Evolutionary conservation across 192 early-diverging fungal genomes (phyloP).

Genomic region (Entomortierella parvispora): DNA sequence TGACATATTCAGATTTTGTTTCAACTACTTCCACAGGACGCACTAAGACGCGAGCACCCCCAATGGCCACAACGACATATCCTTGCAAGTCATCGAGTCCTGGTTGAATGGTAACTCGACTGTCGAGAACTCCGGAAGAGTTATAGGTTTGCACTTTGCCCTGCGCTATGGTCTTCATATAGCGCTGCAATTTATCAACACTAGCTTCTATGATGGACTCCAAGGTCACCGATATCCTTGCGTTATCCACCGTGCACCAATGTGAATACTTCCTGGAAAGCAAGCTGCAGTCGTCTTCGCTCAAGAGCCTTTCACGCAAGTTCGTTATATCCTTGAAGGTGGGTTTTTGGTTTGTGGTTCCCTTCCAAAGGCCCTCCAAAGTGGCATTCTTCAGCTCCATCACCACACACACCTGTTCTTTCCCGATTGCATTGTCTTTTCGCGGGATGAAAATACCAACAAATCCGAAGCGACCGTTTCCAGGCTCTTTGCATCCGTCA

Average conservation of each 20-base stretch:
- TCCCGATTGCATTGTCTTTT: too few relatives aligned
- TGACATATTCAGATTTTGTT: constrained; percentile 35
- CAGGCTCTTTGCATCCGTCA: constrained; percentile 37
- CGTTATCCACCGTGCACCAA: constrained; percentile 28
- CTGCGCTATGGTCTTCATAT: too few relatives aligned
- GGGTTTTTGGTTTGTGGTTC: constrained; percentile 16
- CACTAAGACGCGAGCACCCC: constrained; percentile 29
- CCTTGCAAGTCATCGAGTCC: constrained; percentile 49
- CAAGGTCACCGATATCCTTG: constrained; percentile 26
- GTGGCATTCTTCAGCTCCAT: constrained; percentile 48
- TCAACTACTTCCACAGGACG: constrained; percentile 15
- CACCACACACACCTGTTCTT: constrained; percentile 24
- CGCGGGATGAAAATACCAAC: constrained; percentile 33
- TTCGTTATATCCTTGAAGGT: constrained; percentile 25
- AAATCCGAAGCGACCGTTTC: constrained; percentile 38
- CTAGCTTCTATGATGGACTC: constrained; percentile 28
- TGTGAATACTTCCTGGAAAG: constrained; percentile 45
- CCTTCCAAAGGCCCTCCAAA: constrained; percentile 39
- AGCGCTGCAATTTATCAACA: constrained; percentile 28
- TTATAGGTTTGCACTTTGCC: constrained; percentile 24
- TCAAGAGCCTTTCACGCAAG: constrained; percentile 15
- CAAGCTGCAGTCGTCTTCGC: constrained; percentile 24
- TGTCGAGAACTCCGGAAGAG: constrained; percentile 44
- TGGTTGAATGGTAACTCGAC: constrained; percentile 25
- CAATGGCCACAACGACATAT: constrained; percentile 47